Evolutionary conservation across 306 rosid species (phyloP), one percentile per base, ranked within the genome.

Genomic region (Cicer cuneatum): DNA sequence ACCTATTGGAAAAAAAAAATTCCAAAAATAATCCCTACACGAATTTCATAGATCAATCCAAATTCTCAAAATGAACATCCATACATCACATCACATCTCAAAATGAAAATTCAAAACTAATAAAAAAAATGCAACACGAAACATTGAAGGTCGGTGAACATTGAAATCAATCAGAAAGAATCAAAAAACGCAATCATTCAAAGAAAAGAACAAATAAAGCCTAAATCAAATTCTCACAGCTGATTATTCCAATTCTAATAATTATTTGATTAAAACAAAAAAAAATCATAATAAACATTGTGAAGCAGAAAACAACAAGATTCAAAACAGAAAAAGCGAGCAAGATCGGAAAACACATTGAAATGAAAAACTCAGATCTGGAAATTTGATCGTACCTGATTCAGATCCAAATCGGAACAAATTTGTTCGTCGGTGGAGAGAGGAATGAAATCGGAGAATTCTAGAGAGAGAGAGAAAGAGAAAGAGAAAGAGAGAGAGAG

Each of bases 331-430:
- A 51, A 21, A 19, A 35, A 46, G 12, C 1, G 1, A 54, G 10
- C 14, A n/a, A 75, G 89, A 89, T 89, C 88, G 49, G 79, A 6
- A 7, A 60, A 24, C 12, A 42, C n/a, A 24, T 0, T 1, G 73
- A 60, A 72, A 75, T 4, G 10, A 38, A 58, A 59, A 13, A 15
- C 2, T 42, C 88, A 85, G 91, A 87, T 87, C 90, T 68, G 74
- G 37, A 29, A 12, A 58, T 76, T 1, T 59, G 77, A 80, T 72
- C 51, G 83, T 66, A 83, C 85, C 83, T 83, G 81, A 80, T 86
- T 86, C 66, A 46, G 71, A 65, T 65, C 71, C 82, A 47, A 71
- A 52, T 29, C 68, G 69, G 24, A n/a, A 51, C 8, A 68, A 74
- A 66, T 6, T 65, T 9, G 71, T 58, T 52, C 29, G 80, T 74